Percentiles rank a stretch among this genome's conserved stretches.
Conservation (phyloP, 1,284 basidiomycete species). For the Leccinum fallax region DNA sequence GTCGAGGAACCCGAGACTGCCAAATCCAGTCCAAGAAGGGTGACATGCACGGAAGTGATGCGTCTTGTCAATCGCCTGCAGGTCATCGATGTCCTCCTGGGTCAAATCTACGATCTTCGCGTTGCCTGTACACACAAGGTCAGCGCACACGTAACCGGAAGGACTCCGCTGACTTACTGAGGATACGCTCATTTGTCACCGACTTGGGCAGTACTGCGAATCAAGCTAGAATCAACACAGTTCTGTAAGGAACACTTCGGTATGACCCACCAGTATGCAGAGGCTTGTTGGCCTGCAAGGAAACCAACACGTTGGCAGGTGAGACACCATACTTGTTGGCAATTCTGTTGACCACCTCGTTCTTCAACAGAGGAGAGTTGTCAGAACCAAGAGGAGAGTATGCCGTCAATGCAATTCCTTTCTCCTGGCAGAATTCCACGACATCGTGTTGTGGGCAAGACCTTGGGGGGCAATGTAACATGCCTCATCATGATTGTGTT, state of each 20-base stretch:
- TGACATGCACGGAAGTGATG: slow-evolving; percentile 62
- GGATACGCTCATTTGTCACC: slow-evolving; percentile 59
- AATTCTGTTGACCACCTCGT: slow-evolving; percentile 55
- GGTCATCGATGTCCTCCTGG: slow-evolving; percentile 56
- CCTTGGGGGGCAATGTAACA: slow-evolving; percentile 27
- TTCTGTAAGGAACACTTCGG: not conserved
- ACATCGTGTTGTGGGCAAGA: slow-evolving; percentile 66
- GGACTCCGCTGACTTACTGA: slow-evolving; percentile 38
- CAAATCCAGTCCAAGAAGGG: slow-evolving; percentile 66
- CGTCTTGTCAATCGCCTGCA: slow-evolving; percentile 58
- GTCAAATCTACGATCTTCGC: slow-evolving; percentile 56
- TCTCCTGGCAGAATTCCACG: slow-evolving; percentile 58
- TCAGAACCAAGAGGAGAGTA: slow-evolving; percentile 83
- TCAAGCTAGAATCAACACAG: not conserved
- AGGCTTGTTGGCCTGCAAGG: slow-evolving; percentile 64
- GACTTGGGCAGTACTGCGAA: slow-evolving; percentile 61
- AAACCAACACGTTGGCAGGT: slow-evolving; percentile 63
- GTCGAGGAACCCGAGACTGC: slow-evolving; percentile 63
- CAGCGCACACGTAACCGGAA: not conserved
- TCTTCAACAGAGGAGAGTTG: slow-evolving; percentile 67
- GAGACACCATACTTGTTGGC: slow-evolving; percentile 55
- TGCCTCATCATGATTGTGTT: not conserved
- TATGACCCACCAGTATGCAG: slow-evolving; percentile 49
- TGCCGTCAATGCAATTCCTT: slow-evolving; percentile 69
- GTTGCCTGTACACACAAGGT: slow-evolving; percentile 44